Evolutionary conservation across 805 yeast genomes (phyloP).

Genomic region (Torulaspora microellipsoides): DNA sequence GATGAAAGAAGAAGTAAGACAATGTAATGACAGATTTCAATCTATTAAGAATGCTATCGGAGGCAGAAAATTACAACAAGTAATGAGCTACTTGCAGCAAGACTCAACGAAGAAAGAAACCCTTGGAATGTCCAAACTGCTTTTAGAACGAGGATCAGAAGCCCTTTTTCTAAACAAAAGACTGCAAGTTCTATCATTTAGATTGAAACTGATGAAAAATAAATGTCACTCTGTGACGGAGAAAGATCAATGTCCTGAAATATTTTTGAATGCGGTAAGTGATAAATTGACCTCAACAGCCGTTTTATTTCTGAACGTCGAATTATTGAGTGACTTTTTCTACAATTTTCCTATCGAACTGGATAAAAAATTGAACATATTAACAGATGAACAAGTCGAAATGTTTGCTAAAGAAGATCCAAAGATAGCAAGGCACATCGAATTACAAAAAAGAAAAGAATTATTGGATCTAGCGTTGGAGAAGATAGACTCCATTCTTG

Average conservation of each 20-base stretch:
- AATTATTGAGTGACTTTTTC: conserved; percentile 87
- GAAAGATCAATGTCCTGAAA: conserved; percentile 90
- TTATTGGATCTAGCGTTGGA: conserved; percentile 74
- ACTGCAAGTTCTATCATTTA: conserved; percentile 59
- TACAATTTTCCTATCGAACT: conserved; percentile 94
- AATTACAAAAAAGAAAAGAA: conserved; percentile 89
- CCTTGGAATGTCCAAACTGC: conserved; percentile 73
- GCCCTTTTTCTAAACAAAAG: conserved; percentile 79
- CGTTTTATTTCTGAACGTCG: conserved; percentile 87
- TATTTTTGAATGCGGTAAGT: conserved; percentile 86
- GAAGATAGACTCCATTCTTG: conserved; percentile 63
- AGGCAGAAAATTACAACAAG: conserved; percentile 75
- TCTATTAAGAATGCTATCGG: conserved; percentile 69
- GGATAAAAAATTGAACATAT: conserved; percentile 61
- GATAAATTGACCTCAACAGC: conserved; percentile 92
- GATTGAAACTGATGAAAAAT: conserved; percentile 69
- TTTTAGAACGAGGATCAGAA: conserved; percentile 75
- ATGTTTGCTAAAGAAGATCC: conserved; percentile 93
- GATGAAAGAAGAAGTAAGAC: conserved; percentile 78
- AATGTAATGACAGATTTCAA: conserved; percentile 64
- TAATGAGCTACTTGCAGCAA: conserved; percentile 61
- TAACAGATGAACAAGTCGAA: conserved; percentile 76
- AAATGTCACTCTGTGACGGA: conserved; percentile 74
- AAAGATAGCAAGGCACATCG: conserved; percentile 82
- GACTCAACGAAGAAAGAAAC: conserved; percentile 53